These are phyloP conservation scores for Funneliformis mosseae DNA, from an alignment of 192 early-diverging fungal species.

Conservation along the genomic window DNA sequence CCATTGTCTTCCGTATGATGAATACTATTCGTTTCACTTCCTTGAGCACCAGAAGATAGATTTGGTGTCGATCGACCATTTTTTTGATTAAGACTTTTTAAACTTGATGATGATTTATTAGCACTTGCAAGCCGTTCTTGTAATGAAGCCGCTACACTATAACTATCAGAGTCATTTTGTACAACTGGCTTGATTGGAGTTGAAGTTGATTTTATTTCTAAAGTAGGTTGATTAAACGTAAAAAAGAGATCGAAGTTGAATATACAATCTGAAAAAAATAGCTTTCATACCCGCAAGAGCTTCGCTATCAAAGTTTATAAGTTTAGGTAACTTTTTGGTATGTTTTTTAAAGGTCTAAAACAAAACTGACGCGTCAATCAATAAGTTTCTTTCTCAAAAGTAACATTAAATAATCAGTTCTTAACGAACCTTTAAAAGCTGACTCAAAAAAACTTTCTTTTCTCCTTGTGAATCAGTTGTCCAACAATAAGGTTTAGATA, in stretches of 20 bases:
- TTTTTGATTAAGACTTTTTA: not conserved
- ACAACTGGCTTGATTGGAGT: slow-evolving; percentile 6
- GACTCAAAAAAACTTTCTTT: slow-evolving; percentile 54
- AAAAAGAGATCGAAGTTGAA: not conserved
- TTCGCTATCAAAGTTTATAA: slow-evolving; percentile 55
- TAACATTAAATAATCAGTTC: not conserved
- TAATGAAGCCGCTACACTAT: slow-evolving; percentile 4
- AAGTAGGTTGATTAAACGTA: not conserved
- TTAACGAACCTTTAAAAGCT: slow-evolving; percentile 40
- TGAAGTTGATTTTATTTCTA: slow-evolving; percentile 35
- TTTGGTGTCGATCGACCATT: slow-evolving; percentile 26
- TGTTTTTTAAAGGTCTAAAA: slow-evolving; percentile 47
- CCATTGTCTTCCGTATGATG: slow-evolving; percentile 29
- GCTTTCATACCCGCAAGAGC: not conserved
- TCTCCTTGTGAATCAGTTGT: slow-evolving; percentile 48
- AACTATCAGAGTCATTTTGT: slow-evolving; percentile 7
- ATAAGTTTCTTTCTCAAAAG: not conserved
- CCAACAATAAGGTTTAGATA: slow-evolving; percentile 58
- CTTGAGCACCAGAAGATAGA: not conserved
- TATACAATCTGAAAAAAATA: slow-evolving; percentile 1
- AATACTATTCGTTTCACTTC: slow-evolving; percentile 11
- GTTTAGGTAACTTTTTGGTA: slow-evolving; percentile 46
- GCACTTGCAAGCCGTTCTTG: not conserved
- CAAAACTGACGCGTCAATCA: not conserved
- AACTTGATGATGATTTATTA: slow-evolving; percentile 25